A percentile compares a stretch with the other conserved stretches of the same genome.
Conservation (phyloP, 2,329 filamentous ascomycete species). For the Nectriaceae sp. region DNA sequence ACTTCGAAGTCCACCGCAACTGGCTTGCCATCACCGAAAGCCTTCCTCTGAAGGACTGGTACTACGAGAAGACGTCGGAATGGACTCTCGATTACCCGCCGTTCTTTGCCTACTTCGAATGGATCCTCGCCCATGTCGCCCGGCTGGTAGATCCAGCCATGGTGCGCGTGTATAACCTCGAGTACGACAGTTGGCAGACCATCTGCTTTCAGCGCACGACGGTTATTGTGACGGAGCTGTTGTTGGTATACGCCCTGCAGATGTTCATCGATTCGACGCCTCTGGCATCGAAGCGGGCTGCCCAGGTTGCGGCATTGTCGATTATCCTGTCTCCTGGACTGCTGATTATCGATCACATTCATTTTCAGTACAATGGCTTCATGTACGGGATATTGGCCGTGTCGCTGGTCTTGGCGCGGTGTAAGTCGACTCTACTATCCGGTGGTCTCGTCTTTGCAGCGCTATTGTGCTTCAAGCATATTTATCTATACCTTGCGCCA, state of each 20-base stretch:
- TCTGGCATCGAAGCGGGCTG: slow-evolving; percentile 66
- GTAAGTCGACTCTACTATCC: slow-evolving; percentile 70
- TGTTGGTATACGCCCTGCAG: slow-evolving; percentile 81
- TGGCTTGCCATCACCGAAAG: slow-evolving; percentile 97
- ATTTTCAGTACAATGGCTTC: slow-evolving; percentile 98
- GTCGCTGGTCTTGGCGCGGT: slow-evolving; percentile 80
- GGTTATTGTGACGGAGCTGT: slow-evolving; percentile 81
- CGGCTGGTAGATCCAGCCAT: slow-evolving; percentile 77
- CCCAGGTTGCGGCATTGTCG: slow-evolving; percentile 85
- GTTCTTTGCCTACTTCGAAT: slow-evolving; percentile 98
- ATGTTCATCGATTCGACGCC: slow-evolving; percentile 76
- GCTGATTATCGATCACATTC: slow-evolving; percentile 96
- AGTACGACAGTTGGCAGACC: slow-evolving; percentile 90
- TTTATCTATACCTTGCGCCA: slow-evolving; percentile 93
- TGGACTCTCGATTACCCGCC: slow-evolving; percentile 99
- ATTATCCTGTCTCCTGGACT: slow-evolving; percentile 90
- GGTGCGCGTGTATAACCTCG: slow-evolving; percentile 77
- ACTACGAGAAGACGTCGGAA: slow-evolving; percentile 96
- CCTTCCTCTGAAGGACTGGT: slow-evolving; percentile 86
- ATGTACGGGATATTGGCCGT: slow-evolving; percentile 89
- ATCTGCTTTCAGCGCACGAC: slow-evolving; percentile 90
- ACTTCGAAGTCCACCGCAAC: slow-evolving; percentile 98
- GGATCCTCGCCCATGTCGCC: slow-evolving; percentile 81
- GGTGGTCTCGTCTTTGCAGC: slow-evolving; percentile 84
- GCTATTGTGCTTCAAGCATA: slow-evolving; percentile 94